Conservation (phyloP, 306 rosid genomes). For the Spatholobus suberectus region DNA sequence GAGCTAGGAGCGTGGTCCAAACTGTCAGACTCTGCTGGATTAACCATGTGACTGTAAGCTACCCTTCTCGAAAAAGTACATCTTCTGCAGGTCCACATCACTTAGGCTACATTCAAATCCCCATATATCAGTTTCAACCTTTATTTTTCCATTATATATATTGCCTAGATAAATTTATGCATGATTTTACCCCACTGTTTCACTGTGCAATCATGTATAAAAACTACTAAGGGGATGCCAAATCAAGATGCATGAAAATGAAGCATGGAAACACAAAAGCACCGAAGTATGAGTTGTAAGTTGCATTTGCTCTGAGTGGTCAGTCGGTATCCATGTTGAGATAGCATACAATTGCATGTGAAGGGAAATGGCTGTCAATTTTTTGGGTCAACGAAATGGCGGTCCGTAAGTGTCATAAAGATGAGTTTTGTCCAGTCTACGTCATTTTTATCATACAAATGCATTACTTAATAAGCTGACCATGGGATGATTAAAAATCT, state of each 20-base stretch:
- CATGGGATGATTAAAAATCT: not conserved
- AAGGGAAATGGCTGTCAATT: not conserved
- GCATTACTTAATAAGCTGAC: not conserved
- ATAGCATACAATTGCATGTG: slow-evolving; percentile 29
- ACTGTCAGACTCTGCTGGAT: slow-evolving; percentile 62
- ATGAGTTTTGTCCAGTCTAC: slow-evolving; percentile 21
- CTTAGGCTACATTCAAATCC: slow-evolving; percentile 28
- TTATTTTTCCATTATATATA: not conserved
- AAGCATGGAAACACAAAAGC: slow-evolving; percentile 16
- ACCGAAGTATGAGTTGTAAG: slow-evolving; percentile 27
- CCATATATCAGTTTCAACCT: slow-evolving; percentile 27
- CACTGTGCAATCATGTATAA: not conserved
- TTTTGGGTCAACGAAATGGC: slow-evolving; percentile 31
- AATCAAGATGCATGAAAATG: not conserved
- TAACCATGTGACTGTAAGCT: slow-evolving; percentile 69
- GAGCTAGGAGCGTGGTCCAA: slow-evolving; percentile 57
- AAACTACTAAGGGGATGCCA: not conserved
- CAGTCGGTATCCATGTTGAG: slow-evolving; percentile 3
- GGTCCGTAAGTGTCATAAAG: slow-evolving; percentile 20
- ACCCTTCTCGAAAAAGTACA: slow-evolving; percentile 48
- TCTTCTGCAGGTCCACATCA: slow-evolving; percentile 30
- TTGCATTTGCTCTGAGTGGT: slow-evolving; percentile 25
- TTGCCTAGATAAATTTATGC: slow-evolving; percentile 18
- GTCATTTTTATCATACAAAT: not conserved
- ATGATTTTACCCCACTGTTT: slow-evolving; percentile 5